Conservation (phyloP, 768 basidiomycete species). For the Strobilomyces dryophilus region DNA sequence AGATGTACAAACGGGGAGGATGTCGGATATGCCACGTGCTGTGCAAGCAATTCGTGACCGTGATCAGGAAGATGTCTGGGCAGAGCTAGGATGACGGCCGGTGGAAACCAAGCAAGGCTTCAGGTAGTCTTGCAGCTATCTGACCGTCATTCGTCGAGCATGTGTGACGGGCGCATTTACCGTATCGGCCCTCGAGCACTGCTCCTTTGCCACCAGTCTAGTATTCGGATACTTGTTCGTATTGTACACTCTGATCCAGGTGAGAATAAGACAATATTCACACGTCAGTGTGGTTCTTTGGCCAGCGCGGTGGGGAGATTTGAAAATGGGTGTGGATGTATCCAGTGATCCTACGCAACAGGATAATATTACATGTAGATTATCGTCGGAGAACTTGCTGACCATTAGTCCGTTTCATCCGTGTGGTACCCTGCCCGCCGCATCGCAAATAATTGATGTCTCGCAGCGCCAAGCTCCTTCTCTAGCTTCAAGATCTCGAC, state of each 20-base stretch:
- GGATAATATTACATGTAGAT: slow-evolving; percentile 26
- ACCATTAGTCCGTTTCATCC: slow-evolving; percentile 64
- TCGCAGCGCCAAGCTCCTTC: slow-evolving; percentile 88
- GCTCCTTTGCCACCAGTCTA: not conserved
- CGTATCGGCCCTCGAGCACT: not conserved
- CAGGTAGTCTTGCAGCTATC: not conserved
- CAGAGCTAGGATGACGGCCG: slow-evolving; percentile 46
- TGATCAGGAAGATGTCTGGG: slow-evolving; percentile 71
- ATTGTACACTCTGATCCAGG: no score
- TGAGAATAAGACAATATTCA: no score
- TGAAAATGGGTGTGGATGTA: not conserved
- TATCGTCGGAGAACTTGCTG: slow-evolving; percentile 6
- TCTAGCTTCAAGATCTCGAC: slow-evolving; percentile 97
- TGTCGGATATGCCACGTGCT: slow-evolving; percentile 59
- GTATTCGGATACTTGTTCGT: not conserved
- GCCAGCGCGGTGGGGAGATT: no score
- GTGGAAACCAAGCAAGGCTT: not conserved
- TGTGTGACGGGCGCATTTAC: not conserved
- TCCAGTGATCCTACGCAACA: no score
- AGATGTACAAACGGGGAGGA: slow-evolving; percentile 24
- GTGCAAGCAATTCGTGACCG: slow-evolving; percentile 51
- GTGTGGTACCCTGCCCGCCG: slow-evolving; percentile 88
- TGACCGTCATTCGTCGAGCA: not conserved
- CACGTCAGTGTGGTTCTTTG: no score
- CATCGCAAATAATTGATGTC: slow-evolving; percentile 80